Evolutionary conservation across 1,284 basidiomycete species (phyloP).

Genomic region (Exobasidium cylindrosporum): DNA sequence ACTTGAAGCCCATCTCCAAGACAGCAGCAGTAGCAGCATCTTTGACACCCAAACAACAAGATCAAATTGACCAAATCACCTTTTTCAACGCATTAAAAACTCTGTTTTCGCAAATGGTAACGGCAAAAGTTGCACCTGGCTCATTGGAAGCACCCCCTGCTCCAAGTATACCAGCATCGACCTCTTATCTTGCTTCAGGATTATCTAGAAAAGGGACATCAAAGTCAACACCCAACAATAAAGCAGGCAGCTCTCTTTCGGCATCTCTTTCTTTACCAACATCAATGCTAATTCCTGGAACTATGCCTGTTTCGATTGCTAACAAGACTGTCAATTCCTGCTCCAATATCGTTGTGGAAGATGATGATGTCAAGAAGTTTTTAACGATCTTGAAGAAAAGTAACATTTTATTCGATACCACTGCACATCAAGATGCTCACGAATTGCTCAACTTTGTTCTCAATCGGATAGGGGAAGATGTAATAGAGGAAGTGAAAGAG

Average conservation of each 20-base stretch:
- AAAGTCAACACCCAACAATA: neutral
- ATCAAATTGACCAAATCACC: neutral
- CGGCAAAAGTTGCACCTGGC: neutral
- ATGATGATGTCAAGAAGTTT: conserved; percentile 37
- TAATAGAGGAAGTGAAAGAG: conserved; percentile 60
- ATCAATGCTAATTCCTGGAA: neutral
- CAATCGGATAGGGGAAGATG: conserved; percentile 88
- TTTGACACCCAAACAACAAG: neutral
- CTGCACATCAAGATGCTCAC: conserved; percentile 76
- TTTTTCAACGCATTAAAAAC: neutral
- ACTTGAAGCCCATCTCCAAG: neutral
- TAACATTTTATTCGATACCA: conserved; percentile 48
- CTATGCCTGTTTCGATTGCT: neutral
- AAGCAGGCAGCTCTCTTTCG: neutral
- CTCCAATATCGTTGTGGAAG: conserved; percentile 24
- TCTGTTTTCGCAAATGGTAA: neutral
- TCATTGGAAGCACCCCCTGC: neutral
- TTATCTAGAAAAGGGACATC: neutral
- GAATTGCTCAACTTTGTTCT: conserved; percentile 94
- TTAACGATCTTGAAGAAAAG: conserved; percentile 39
- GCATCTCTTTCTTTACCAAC: neutral
- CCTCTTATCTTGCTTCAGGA: neutral
- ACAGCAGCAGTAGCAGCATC: neutral
- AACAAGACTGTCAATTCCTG: conserved; percentile 44
- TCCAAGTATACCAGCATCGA: neutral